Evolutionary conservation across 2,329 filamentous ascomycete species (phyloP).

Genomic region (Epicoccum nigrum): DNA sequence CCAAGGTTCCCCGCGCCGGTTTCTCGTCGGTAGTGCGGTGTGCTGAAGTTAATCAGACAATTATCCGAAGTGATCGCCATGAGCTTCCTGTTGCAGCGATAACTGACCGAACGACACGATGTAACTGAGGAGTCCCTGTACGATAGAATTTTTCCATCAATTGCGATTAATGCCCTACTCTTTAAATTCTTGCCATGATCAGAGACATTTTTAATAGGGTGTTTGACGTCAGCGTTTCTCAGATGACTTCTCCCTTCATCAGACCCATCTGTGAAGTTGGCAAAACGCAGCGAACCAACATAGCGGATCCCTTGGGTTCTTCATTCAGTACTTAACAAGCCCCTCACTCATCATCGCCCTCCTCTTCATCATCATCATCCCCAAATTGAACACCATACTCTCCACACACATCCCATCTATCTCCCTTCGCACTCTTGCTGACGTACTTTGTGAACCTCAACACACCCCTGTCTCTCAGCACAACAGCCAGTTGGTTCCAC

Average conservation of each 20-base stretch:
- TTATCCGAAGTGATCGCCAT: neutral
- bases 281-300: no score
- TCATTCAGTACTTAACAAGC: no score
- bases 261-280: no score
- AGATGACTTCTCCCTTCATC: no score
- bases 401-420: conserved; percentile 89
- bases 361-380: conserved; percentile 53
- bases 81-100: neutral
- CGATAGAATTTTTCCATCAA: neutral
- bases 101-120: neutral
- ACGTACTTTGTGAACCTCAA: conserved; percentile 98
- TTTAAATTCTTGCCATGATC: no score
- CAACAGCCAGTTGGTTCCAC: conserved; percentile 93
- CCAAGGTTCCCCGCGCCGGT: neutral
- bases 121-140: neutral
- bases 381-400: conserved; percentile 73
- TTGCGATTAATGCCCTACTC: no score
- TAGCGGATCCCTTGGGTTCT: no score
- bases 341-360: conserved; percentile 4
- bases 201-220: no score
- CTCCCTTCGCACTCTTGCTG: conserved; percentile 78
- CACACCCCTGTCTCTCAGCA: conserved; percentile 83
- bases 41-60: neutral
- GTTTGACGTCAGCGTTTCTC: no score
- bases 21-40: neutral